These are phyloP conservation scores for Pseudonectria foliicola DNA, from an alignment of 2,329 filamentous ascomycete species.

Conservation along the genomic window DNA sequence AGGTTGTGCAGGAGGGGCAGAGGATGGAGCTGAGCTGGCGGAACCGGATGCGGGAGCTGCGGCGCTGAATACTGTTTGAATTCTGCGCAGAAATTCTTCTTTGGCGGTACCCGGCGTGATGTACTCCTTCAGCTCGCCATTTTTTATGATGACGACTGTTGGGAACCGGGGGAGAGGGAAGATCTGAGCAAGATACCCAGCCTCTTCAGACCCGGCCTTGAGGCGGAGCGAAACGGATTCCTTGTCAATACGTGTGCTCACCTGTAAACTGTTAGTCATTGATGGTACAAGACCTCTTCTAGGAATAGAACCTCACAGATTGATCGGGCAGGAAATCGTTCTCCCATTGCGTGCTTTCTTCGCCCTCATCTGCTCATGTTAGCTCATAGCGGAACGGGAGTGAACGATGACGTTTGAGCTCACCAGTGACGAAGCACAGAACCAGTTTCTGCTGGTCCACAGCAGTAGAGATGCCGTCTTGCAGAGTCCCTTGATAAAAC, in stretches of 20 bases:
- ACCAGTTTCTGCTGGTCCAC: conserved; percentile 71
- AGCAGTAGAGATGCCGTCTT: conserved; percentile 72
- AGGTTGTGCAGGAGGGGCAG: conserved; percentile 10
- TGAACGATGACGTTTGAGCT: conserved; percentile 14
- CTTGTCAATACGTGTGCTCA: conserved; percentile 48
- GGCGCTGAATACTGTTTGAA: conserved; percentile 28
- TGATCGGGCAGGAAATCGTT: conserved; percentile 55
- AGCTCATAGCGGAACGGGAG: conserved; percentile 10
- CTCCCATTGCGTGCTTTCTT: conserved; percentile 68
- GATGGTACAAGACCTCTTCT: too few species aligned
- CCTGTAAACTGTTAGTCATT: conserved; percentile 30
- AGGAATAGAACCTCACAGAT: conserved; percentile 35
- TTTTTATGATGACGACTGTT: conserved; percentile 70
- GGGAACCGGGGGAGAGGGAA: conserved; percentile 76
- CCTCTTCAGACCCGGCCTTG: conserved; percentile 67
- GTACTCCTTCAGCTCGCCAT: conserved; percentile 72
- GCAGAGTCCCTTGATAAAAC: conserved; percentile 76
- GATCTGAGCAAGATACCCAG: conserved; percentile 72
- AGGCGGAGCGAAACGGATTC: conserved; percentile 66
- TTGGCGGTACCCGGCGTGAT: conserved; percentile 57
- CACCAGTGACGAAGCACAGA: conserved; percentile 77
- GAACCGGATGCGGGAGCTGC: conserved; percentile 9
- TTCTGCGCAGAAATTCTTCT: conserved; percentile 54
- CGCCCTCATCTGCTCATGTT: conserved; percentile 51
- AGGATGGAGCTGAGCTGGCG: conserved; percentile 10